Evolutionary conservation across 116 monocot genomes (phyloP).

Genomic region (Papilionanthe hybrid): DNA sequence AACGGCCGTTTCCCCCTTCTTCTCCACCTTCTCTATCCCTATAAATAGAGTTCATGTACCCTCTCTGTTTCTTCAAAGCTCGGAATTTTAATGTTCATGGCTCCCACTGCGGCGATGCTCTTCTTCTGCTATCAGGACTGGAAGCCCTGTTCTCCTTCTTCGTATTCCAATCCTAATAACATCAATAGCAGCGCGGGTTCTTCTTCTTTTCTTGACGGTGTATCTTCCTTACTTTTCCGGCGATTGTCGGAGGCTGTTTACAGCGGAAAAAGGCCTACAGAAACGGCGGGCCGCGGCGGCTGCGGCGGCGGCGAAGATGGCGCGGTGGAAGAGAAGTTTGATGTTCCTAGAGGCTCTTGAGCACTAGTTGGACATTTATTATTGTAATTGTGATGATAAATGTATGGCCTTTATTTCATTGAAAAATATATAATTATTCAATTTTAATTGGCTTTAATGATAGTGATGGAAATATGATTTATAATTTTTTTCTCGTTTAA

Average conservation of each 20-base stretch:
- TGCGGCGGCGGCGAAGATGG: not conserved
- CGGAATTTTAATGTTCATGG: not conserved
- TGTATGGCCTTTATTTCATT: not conserved
- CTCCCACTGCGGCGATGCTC: constrained; percentile 9
- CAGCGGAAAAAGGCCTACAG: not conserved
- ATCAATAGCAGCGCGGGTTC: not conserved
- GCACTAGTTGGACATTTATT: not conserved
- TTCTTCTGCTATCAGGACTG: constrained; percentile 7
- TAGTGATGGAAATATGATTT: too few species aligned
- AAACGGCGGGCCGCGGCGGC: not conserved
- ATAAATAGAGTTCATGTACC: not conserved
- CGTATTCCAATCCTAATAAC: not conserved
- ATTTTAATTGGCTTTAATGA: too few species aligned
- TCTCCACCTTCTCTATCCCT: not conserved
- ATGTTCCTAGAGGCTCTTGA: not conserved
- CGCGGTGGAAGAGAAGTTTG: not conserved
- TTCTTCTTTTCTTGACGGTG: not conserved
- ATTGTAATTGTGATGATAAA: not conserved
- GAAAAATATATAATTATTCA: not conserved
- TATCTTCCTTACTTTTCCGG: not conserved
- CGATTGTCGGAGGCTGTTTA: not conserved
- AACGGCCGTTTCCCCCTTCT: not conserved
- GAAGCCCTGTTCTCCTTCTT: not conserved
- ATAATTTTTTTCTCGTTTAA: too few species aligned
- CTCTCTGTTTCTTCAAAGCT: not conserved